Percentiles rank a stretch among this genome's conserved stretches.
phyloP scores from a whole-genome alignment of 257 asterid species.

The Penstemon newberryi region DNA sequence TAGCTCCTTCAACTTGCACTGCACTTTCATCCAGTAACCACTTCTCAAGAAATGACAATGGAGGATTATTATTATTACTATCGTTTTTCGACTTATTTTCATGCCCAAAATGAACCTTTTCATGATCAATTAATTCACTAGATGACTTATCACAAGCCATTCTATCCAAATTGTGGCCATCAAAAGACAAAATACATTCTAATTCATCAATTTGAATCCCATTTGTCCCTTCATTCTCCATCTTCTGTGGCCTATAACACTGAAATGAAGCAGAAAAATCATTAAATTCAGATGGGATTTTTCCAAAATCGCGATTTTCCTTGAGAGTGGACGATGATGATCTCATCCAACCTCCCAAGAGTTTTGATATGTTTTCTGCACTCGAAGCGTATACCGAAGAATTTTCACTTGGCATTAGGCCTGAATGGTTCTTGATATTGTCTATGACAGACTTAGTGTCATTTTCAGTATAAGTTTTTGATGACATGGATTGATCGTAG shows the following conservation, averaged over 20 bases:
- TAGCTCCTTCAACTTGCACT: slow-evolving; percentile 61
- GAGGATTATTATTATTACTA: slow-evolving; percentile 36
- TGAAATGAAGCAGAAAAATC: slow-evolving; percentile 27
- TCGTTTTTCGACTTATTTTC: slow-evolving; percentile 38
- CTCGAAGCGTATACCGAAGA: slow-evolving; percentile 82
- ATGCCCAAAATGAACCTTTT: too few species aligned
- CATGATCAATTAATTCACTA: too few species aligned
- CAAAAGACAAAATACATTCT: slow-evolving; percentile 48
- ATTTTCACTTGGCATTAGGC: slow-evolving; percentile 22
- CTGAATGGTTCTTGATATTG: slow-evolving; percentile 9
- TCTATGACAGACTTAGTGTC: not conserved
- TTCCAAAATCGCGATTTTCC: slow-evolving; percentile 22
- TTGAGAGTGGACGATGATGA: slow-evolving; percentile 48
- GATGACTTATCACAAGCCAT: too few species aligned
- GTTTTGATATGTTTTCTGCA: slow-evolving; percentile 85
- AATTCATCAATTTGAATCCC: slow-evolving; percentile 39
- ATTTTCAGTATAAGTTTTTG: slow-evolving; percentile 29
- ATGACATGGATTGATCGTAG: slow-evolving; percentile 36
- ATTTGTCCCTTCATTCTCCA: not conserved
- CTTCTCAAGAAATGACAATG: slow-evolving; percentile 76
- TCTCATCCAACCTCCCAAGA: slow-evolving; percentile 93
- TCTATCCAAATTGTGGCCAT: slow-evolving; percentile 23
- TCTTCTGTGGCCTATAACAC: slow-evolving; percentile 35
- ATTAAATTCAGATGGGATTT: not conserved
- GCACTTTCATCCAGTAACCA: slow-evolving; percentile 87